Evolutionary conservation across 2,329 filamentous ascomycete genomes (phyloP).

Genomic region (Malbranchea zuffiana): DNA sequence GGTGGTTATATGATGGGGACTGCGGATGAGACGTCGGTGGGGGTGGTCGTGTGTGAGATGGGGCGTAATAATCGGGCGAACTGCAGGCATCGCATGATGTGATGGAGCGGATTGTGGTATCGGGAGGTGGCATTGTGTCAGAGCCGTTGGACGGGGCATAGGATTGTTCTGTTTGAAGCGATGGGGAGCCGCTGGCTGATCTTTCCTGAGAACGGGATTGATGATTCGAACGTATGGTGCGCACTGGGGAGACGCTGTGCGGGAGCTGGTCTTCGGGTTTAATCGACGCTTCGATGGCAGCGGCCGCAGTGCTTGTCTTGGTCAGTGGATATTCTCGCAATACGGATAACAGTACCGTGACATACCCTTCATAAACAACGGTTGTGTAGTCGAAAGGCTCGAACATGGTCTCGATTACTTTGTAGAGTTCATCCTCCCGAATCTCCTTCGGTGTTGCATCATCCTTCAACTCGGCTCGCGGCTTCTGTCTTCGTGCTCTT

Average conservation of each 20-base stretch:
- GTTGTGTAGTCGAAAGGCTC: slow-evolving; percentile 90
- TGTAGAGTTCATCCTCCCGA: slow-evolving; percentile 83
- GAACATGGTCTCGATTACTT: slow-evolving; percentile 88
- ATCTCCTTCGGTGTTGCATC: slow-evolving; percentile 94
- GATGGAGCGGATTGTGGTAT: slow-evolving; percentile 21
- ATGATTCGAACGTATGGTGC: slow-evolving; percentile 23
- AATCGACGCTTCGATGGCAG: slow-evolving; percentile 31
- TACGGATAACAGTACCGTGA: slow-evolving; percentile 11
- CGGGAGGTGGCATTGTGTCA: slow-evolving; percentile 21
- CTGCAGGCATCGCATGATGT: slow-evolving; percentile 12
- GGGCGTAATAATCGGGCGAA: slow-evolving; percentile 6
- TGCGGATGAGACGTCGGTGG: slow-evolving; percentile 20
- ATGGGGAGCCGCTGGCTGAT: slow-evolving; percentile 23
- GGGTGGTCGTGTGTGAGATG: slow-evolving; percentile 19
- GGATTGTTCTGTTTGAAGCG: slow-evolving; percentile 23
- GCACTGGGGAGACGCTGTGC: slow-evolving; percentile 13
- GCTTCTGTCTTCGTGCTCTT: slow-evolving; percentile 83
- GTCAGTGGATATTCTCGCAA: slow-evolving; percentile 10
- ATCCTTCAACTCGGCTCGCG: slow-evolving; percentile 78
- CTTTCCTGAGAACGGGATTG: slow-evolving; percentile 30
- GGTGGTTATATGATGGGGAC: slow-evolving; percentile 32
- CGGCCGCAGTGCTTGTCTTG: slow-evolving; percentile 25
- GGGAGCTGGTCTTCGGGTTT: slow-evolving; percentile 32
- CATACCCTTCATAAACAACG: slow-evolving; percentile 64
- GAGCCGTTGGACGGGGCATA: slow-evolving; percentile 18